phyloP scores from a whole-genome alignment of 495 filamentous ascomycete species.

The Oidiodendron maius region DNA sequence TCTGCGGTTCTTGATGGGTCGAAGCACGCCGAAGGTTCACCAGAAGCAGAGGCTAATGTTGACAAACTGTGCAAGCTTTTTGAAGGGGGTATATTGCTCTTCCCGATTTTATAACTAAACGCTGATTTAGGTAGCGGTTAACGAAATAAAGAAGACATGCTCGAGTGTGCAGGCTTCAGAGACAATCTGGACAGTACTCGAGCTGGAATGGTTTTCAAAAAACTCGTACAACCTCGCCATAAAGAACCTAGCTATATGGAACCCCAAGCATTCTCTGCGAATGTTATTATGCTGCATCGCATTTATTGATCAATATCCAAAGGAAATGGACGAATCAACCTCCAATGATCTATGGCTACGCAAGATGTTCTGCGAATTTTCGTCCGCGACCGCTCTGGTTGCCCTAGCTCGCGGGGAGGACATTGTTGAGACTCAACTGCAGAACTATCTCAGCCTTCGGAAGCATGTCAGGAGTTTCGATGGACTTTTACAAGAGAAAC shows the following conservation, averaged over 20 bases:
- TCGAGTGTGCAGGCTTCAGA: slow-evolving; percentile 21
- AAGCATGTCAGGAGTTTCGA: slow-evolving; percentile 52
- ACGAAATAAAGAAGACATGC: slow-evolving; percentile 37
- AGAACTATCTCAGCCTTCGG: slow-evolving; percentile 54
- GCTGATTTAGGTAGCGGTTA: slow-evolving; percentile 30
- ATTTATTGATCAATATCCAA: slow-evolving; percentile 56
- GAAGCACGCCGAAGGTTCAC: slow-evolving; percentile 9
- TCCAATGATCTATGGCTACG: slow-evolving; percentile 49
- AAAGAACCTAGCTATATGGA: slow-evolving; percentile 49
- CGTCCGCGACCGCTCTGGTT: slow-evolving; percentile 52
- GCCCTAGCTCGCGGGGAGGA: slow-evolving; percentile 61
- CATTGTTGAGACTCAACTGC: slow-evolving; percentile 47
- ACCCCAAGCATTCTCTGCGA: slow-evolving; percentile 41
- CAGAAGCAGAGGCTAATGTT: slow-evolving; percentile 22
- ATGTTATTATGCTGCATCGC: slow-evolving; percentile 55
- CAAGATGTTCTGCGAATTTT: slow-evolving; percentile 62
- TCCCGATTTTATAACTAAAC: slow-evolving; percentile 5
- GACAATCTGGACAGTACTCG: slow-evolving; percentile 47
- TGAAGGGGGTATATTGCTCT: slow-evolving; percentile 43
- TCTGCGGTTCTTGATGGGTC: slow-evolving; percentile 43
- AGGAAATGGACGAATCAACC: slow-evolving; percentile 34
- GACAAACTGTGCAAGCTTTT: slow-evolving; percentile 56
- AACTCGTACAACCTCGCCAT: slow-evolving; percentile 72
- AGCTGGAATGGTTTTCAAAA: slow-evolving; percentile 77
- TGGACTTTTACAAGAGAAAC: slow-evolving; percentile 37